A percentile compares a stretch with the other conserved stretches of the same genome.
Conservation (phyloP, 495 filamentous ascomycete genomes). For the Bombardia bombarda region DNA sequence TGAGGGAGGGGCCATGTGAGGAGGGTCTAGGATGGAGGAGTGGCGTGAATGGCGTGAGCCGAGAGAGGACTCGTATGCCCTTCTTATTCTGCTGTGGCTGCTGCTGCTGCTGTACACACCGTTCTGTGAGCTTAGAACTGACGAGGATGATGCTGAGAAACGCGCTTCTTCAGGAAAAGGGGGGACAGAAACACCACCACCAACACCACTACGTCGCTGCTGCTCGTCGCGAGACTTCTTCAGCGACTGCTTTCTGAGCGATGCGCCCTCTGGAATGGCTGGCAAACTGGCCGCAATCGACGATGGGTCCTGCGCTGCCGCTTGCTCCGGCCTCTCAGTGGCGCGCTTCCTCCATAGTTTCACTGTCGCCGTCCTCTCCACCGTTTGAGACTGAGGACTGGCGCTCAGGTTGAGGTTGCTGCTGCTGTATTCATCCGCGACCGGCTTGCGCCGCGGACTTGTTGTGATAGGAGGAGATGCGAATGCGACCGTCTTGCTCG, state of each 20-base stretch:
- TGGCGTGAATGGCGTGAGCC: slow-evolving; percentile 31
- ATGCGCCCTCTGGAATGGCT: slow-evolving; percentile 36
- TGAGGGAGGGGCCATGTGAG: slow-evolving; percentile 32
- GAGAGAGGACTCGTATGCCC: slow-evolving; percentile 42
- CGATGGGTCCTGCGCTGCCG: background rate
- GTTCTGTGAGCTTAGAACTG: slow-evolving; percentile 35
- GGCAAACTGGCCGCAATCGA: slow-evolving; percentile 22
- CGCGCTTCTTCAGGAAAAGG: no score
- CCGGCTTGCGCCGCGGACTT: slow-evolving; percentile 6
- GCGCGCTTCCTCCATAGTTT: slow-evolving; percentile 38
- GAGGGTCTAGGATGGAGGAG: slow-evolving; percentile 33
- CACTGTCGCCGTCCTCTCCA: slow-evolving; percentile 22
- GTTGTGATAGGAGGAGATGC: background rate
- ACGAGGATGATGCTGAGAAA: no score
- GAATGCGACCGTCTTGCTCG: no score
- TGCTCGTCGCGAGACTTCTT: background rate
- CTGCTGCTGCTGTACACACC: background rate
- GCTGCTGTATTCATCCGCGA: background rate
- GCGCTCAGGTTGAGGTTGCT: background rate
- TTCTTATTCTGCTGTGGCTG: slow-evolving; percentile 26
- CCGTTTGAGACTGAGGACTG: no score
- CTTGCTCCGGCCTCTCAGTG: background rate
- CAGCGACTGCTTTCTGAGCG: slow-evolving; percentile 30
- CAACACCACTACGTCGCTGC: slow-evolving; percentile 4
- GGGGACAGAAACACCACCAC: no score